phyloP scores from a whole-genome alignment of 2,329 filamentous ascomycete species.

The Fusarium sp. region DNA sequence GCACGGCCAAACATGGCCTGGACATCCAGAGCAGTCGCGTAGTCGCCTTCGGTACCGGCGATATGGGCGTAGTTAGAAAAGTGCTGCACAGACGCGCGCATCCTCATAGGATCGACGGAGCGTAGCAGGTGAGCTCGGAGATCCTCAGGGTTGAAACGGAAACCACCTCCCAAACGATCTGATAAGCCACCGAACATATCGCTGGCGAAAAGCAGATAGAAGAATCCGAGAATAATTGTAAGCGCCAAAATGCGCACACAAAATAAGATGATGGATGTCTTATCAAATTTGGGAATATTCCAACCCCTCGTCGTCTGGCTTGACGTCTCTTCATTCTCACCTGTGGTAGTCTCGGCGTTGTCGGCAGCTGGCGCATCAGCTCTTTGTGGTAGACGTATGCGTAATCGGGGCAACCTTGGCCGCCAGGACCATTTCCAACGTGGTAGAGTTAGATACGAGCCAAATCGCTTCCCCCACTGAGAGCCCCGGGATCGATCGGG shows the following conservation, averaged over 20 bases:
- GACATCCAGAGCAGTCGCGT: constrained; percentile 86
- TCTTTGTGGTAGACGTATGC: constrained; percentile 62
- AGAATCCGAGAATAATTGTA: constrained; percentile 78
- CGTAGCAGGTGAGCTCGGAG: constrained; percentile 81
- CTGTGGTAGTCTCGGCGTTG: constrained; percentile 46
- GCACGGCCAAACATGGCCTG: constrained; percentile 80
- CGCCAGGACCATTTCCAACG: constrained; percentile 69
- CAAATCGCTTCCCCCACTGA: constrained; percentile 69
- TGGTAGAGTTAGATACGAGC: constrained; percentile 65
- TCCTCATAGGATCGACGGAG: constrained; percentile 76
- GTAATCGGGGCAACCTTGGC: constrained; percentile 65
- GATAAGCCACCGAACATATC: constrained; percentile 81
- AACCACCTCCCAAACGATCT: constrained; percentile 73
- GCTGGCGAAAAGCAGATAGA: constrained; percentile 89
- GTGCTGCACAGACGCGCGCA: constrained; percentile 80
- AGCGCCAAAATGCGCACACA: constrained; percentile 81
- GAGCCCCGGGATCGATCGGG: constrained; percentile 62
- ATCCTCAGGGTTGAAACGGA: constrained; percentile 83
- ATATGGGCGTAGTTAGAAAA: constrained; percentile 89
- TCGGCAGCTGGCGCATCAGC: constrained; percentile 46
- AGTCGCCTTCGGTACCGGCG: constrained; percentile 94
- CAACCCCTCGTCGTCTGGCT: constrained; percentile 44
- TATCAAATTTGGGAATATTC: constrained; percentile 57
- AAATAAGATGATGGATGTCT: constrained; percentile 67
- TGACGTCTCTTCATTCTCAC: constrained; percentile 48